Conservation (phyloP, 2,329 filamentous ascomycete genomes). For the Chaetothyriales sp. region DNA sequence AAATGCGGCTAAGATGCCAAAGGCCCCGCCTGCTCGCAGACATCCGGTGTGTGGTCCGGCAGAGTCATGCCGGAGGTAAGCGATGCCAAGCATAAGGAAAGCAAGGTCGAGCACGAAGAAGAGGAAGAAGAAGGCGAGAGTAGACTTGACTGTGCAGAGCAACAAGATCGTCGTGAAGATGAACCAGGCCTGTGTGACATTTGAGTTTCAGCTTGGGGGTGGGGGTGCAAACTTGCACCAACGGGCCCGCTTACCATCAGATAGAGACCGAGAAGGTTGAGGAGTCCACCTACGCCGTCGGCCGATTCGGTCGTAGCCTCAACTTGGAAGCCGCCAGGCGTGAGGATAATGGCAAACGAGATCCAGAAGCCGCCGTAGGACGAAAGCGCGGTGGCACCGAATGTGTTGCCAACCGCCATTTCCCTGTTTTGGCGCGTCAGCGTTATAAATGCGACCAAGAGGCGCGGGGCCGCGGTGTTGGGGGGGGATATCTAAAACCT, state of each 20-base stretch:
- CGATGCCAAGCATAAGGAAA: constrained; percentile 58
- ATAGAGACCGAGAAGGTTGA: constrained; percentile 59
- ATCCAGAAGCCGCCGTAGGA: constrained; percentile 82
- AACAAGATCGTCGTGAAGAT: constrained; percentile 69
- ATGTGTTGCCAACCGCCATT: constrained; percentile 78
- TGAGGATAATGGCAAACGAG: constrained; percentile 56
- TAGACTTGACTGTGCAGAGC: constrained; percentile 61
- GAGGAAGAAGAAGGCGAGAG: constrained; percentile 61
- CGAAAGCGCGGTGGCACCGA: constrained; percentile 66
- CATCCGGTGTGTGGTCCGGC: constrained; percentile 34
- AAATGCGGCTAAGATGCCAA: constrained; percentile 70
- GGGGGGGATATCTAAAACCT: constrained; percentile 21
- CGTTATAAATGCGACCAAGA: neutral
- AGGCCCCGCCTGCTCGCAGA: constrained; percentile 60
- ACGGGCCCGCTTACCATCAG: constrained; percentile 39
- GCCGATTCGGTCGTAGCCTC: constrained; percentile 30
- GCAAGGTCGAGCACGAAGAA: constrained; percentile 66
- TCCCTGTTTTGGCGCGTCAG: constrained; percentile 42
- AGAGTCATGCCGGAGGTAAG: constrained; percentile 41
- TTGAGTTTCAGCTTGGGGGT: neutral
- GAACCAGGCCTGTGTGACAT: constrained; percentile 51
- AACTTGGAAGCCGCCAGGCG: constrained; percentile 53
- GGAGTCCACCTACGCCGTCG: constrained; percentile 29
- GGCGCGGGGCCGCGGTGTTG: neutral
- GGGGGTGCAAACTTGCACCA: neutral